Evolutionary conservation across 2,329 filamentous ascomycete genomes (phyloP), one percentile per base, ranked within the genome.

Genomic region (Celoporthe dispersa): DNA sequence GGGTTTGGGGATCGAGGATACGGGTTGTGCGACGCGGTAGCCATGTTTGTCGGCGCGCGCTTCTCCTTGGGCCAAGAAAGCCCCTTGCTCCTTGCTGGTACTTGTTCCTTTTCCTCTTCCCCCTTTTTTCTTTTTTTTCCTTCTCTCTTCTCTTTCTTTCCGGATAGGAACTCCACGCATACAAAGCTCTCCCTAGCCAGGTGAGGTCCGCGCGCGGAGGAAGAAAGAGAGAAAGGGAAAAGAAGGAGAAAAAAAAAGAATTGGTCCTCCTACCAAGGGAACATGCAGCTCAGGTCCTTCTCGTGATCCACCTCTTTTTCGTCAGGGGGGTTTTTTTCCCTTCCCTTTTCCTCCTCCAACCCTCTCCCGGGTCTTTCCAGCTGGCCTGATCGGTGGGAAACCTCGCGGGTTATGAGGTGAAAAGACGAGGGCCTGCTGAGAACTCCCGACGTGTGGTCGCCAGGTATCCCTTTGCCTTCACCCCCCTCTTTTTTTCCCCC

Each of bases 1-100:
- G 83, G 84, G 79, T 89, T 89, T 71, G 88, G 88, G 70, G 88
- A 90, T 80, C 87, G 87, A 76, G 86, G 81, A 78, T 87, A 90
- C 64, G 84, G 80, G 77, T 84, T 87, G 81, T 90, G 87, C 75
- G 85, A 82, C 70, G 86, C 83, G 75, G 86, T 82, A 87, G 86
- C 83, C 87, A 90, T 90, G 76, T 75, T 74, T 80, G 77, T 72
- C 78, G 75, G 77, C 73, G 73, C n/a, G n/a, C n/a, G n/a, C n/a
- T n/a, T n/a, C n/a, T 77, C 76, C 69, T 74, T 71, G 73, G 74
- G 76, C 76, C n/a, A n/a, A 79, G 77, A 74, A 74, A 74, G 74
- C 76, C n/a, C n/a, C n/a, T n/a, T 77, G 72, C 75, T 74, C 73
- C 77, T 75, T 75, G 44, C 19, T 48, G 44, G 44, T 48, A 1